Evolutionary conservation across 176 grass and related monocot genomes (phyloP).

Genomic region (Hordeum vulgare): MorexV3_pseudomolecules_assembly NC_058522.1:457620369-457620868

Average conservation of each 20-base stretch:
- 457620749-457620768: not conserved
- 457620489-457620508: not conserved
- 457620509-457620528: not conserved
- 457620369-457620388: not conserved
- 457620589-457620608: not conserved
- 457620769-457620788: not conserved
- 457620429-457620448: not conserved
- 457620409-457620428: not conserved
- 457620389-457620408: not conserved
- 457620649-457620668: not conserved
- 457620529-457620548: not conserved
- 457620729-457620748: not conserved
- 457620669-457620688: not conserved
- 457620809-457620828: not conserved
- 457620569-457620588: not conserved
- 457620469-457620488: not conserved
- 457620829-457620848: not conserved
- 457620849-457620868: no score
- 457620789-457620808: not conserved
- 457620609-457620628: not conserved
- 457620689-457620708: not conserved
- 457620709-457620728: not conserved
- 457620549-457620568: not conserved
- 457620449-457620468: not conserved
- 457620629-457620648: not conserved